These are phyloP conservation scores for Termitomyces sp. DNA, from an alignment of 1,284 basidiomycete species.

Conservation along the genomic window DNA sequence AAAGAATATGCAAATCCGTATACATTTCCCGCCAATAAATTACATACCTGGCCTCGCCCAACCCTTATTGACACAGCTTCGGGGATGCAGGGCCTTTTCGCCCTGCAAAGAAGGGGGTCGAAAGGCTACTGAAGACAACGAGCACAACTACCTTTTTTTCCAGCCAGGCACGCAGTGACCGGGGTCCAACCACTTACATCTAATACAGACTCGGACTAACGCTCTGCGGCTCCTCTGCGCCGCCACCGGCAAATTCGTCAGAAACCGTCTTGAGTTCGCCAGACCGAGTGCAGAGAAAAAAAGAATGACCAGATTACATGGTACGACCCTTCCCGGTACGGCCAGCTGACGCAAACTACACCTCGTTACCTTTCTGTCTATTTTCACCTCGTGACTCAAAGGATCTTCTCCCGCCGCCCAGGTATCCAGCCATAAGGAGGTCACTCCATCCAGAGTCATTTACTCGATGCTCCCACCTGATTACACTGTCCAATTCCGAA, in stretches of 20 bases:
- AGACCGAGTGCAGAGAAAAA: slow-evolving; percentile 4
- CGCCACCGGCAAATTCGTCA: slow-evolving; percentile 18
- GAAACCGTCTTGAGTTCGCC: slow-evolving; percentile 7
- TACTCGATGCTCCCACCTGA: slow-evolving; percentile 10
- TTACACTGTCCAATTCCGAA: slow-evolving; percentile 1
- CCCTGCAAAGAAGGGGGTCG: slow-evolving; percentile 10
- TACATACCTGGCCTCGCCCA: slow-evolving; percentile 8
- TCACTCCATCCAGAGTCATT: slow-evolving; percentile 2
- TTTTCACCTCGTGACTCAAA: slow-evolving; percentile 1
- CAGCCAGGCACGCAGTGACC: slow-evolving; percentile 12
- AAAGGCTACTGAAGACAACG: slow-evolving; percentile 11
- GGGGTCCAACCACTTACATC: slow-evolving; percentile 12
- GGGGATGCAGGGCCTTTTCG: slow-evolving; percentile 1
- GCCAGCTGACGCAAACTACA: neutral
- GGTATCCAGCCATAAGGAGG: slow-evolving; percentile 6
- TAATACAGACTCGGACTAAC: slow-evolving; percentile 7
- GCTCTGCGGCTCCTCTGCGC: slow-evolving; percentile 11
- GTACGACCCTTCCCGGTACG: neutral
- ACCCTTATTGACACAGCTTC: slow-evolving; percentile 10
- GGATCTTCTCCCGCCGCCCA: slow-evolving; percentile 13
- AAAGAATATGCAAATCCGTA: slow-evolving; percentile 13
- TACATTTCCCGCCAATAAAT: slow-evolving; percentile 1
- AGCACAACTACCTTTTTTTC: slow-evolving; percentile 4
- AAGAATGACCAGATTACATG: neutral
- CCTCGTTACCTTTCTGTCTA: neutral